These are phyloP conservation scores for Ogataea henricii DNA, from an alignment of 805 yeast species.

Conservation along the genomic window DNA sequence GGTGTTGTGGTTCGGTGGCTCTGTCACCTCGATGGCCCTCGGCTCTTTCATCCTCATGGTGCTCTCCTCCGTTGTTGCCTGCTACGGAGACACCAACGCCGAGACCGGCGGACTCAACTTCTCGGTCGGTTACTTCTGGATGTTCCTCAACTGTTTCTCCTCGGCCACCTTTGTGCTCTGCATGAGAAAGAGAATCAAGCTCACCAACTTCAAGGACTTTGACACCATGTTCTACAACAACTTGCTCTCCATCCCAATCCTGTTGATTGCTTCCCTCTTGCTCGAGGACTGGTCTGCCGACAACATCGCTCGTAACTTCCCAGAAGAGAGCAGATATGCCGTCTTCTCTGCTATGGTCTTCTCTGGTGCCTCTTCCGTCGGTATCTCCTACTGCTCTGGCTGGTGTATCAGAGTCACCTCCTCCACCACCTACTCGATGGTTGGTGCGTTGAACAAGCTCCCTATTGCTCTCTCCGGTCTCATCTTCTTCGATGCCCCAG, in stretches of 20 bases:
- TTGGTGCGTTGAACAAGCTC: slow-evolving; percentile 96
- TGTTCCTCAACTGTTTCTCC: slow-evolving; percentile 91
- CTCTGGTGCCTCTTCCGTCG: slow-evolving; percentile 93
- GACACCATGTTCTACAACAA: slow-evolving; percentile 99
- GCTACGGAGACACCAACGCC: slow-evolving; percentile 65
- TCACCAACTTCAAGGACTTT: slow-evolving; percentile 93
- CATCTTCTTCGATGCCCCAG: slow-evolving; percentile 91
- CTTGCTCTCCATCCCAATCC: slow-evolving; percentile 87
- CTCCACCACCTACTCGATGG: slow-evolving; percentile 98
- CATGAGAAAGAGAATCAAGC: slow-evolving; percentile 97
- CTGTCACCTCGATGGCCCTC: slow-evolving; percentile 85
- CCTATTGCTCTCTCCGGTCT: slow-evolving; percentile 97
- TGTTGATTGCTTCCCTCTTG: slow-evolving; percentile 69
- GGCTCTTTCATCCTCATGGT: slow-evolving; percentile 92
- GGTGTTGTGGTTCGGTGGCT: slow-evolving; percentile 94
- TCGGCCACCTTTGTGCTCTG: slow-evolving; percentile 90
- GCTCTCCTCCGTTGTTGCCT: slow-evolving; percentile 92
- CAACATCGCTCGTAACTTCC: slow-evolving; percentile 79
- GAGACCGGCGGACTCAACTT: slow-evolving; percentile 42
- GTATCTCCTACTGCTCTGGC: slow-evolving; percentile 97
- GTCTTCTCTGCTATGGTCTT: slow-evolving; percentile 81
- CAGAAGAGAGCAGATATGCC: slow-evolving; percentile 64
- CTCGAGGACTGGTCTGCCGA: slow-evolving; percentile 92
- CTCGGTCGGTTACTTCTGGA: slow-evolving; percentile 91
- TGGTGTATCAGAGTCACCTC: slow-evolving; percentile 99